Conservation (phyloP, 2,329 filamentous ascomycete species). For the Fusarium acutatum region DNA sequence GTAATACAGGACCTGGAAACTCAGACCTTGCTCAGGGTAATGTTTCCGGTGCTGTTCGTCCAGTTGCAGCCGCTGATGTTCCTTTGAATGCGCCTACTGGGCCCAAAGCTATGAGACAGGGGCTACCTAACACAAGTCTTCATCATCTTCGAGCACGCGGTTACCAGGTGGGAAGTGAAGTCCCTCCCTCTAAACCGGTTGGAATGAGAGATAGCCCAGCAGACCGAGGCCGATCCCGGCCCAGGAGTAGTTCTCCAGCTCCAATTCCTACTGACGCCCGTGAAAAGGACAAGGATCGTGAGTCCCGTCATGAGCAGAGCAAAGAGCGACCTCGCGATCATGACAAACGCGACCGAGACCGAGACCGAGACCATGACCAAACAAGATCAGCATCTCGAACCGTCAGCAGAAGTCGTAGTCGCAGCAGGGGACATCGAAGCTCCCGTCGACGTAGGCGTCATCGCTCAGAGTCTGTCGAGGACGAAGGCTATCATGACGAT, state of each 20-base stretch:
- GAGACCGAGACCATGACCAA: constrained; percentile 40
- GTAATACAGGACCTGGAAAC: constrained; percentile 26
- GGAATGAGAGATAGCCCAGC: constrained; percentile 29
- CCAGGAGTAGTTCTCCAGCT: constrained; percentile 59
- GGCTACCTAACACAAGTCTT: constrained; percentile 82
- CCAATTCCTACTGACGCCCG: constrained; percentile 33
- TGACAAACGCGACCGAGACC: constrained; percentile 39
- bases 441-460: constrained; percentile 62
- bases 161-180: constrained; percentile 55
- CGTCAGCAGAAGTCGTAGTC: constrained; percentile 47
- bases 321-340: constrained; percentile 44
- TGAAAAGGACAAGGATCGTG: constrained; percentile 48
- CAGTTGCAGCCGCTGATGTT: constrained; percentile 48
- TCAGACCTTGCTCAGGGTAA: constrained; percentile 28
- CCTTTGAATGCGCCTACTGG: constrained; percentile 85
- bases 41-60: constrained; percentile 43
- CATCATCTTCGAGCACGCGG: constrained; percentile 68
- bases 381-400: constrained; percentile 46
- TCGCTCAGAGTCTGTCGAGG: constrained; percentile 62
- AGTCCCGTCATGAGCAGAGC: constrained; percentile 46
- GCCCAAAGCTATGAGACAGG: constrained; percentile 93
- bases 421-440: constrained; percentile 56
- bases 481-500: constrained; percentile 55
- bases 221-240: constrained; percentile 49
- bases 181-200: constrained; percentile 38